Evolutionary conservation across 2,329 filamentous ascomycete species (phyloP).

Genomic region (Botrytis tulipae): DNA sequence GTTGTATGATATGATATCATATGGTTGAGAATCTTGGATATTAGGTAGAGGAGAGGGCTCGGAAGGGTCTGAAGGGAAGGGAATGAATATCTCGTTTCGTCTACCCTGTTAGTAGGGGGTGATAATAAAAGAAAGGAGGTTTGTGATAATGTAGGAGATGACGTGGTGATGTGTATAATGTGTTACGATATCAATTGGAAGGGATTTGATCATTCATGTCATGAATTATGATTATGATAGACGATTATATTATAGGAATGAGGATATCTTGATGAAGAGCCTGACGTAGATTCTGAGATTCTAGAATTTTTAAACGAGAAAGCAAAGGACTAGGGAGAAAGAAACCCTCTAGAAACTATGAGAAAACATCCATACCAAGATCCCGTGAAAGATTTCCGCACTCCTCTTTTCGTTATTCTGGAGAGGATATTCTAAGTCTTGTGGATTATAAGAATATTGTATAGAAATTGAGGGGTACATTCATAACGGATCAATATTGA

Average conservation of each 20-base stretch:
- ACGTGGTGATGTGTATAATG: not conserved
- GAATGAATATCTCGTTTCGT: not conserved
- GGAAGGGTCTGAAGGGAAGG: not conserved
- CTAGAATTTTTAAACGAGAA: not conserved
- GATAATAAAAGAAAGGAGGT: not conserved
- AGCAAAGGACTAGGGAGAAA: not conserved
- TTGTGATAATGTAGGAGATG: not conserved
- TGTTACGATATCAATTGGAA: not conserved
- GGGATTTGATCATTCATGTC: not conserved
- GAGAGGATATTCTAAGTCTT: not conserved
- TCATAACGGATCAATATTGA: no score
- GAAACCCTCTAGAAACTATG: not conserved
- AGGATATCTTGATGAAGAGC: not conserved
- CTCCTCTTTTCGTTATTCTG: not conserved
- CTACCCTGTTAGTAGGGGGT: not conserved
- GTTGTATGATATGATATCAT: not conserved
- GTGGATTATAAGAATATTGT: not conserved
- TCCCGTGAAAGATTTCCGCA: not conserved
- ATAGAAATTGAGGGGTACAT: no score
- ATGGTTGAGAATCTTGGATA: not conserved
- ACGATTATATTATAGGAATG: not conserved
- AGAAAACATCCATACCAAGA: rapidly evolving
- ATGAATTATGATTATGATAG: not conserved
- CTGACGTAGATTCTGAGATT: not conserved
- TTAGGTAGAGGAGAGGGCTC: not conserved